phyloP scores from a whole-genome alignment of 495 filamentous ascomycete species.

The Trichocladium uniseriatum region DNA sequence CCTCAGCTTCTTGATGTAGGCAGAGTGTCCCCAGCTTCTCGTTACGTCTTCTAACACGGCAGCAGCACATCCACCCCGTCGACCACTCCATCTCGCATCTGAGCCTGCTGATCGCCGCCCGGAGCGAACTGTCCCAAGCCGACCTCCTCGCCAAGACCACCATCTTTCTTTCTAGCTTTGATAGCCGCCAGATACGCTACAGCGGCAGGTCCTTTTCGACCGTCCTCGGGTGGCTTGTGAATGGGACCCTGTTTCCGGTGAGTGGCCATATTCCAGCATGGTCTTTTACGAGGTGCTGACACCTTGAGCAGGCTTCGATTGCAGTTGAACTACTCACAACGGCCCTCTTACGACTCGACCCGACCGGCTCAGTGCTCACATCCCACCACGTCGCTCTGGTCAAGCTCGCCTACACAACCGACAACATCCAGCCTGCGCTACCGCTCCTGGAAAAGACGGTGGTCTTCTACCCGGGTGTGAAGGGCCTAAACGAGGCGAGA shows the following conservation, averaged over 20 bases:
- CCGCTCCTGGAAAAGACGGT: conserved; percentile 61
- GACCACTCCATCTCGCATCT: conserved; percentile 39
- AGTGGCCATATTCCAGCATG: not conserved
- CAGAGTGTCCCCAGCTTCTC: not conserved
- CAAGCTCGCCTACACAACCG: conserved; percentile 45
- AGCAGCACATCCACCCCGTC: conserved; percentile 31
- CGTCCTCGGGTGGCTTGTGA: conserved; percentile 23
- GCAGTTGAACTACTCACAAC: conserved; percentile 52
- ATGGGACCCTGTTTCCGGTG: conserved; percentile 31
- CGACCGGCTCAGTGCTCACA: conserved; percentile 61
- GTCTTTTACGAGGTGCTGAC: not conserved
- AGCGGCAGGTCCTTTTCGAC: conserved; percentile 23
- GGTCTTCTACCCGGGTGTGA: conserved; percentile 51
- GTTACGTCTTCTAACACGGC: conserved; percentile 3
- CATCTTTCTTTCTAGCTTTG: conserved; percentile 36
- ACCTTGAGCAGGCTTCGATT: conserved; percentile 39
- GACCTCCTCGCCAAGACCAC: conserved; percentile 29
- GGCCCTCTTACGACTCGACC: conserved; percentile 64
- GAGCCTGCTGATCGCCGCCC: conserved; percentile 22
- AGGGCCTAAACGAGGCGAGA: conserved; percentile 18
- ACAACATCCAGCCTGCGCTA: conserved; percentile 47
- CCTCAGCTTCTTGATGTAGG: conserved; percentile 28
- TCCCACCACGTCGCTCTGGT: conserved; percentile 53
- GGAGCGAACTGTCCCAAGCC: conserved; percentile 9
- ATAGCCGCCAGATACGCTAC: conserved; percentile 39